Conservation (phyloP, 2,329 filamentous ascomycete species). For the Tricladium varicosporioides region DNA sequence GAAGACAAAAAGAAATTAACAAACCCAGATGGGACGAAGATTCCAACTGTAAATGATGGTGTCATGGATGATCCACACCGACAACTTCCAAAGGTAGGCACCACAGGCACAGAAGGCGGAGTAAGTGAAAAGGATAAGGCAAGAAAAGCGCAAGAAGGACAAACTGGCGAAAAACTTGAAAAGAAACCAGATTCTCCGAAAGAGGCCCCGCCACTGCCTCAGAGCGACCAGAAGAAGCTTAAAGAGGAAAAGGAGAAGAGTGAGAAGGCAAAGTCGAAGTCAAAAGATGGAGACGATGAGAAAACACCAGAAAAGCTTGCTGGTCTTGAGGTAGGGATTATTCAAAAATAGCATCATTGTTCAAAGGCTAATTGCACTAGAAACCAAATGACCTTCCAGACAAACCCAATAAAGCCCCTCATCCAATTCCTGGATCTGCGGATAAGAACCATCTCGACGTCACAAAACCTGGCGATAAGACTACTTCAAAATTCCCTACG, state of each 20-base stretch:
- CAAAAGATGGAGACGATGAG: slow-evolving; percentile 35
- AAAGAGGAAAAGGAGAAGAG: slow-evolving; percentile 38
- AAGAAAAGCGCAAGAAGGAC: slow-evolving; percentile 64
- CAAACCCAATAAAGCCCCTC: slow-evolving; percentile 71
- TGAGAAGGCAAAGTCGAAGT: slow-evolving; percentile 32
- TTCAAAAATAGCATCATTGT: neutral
- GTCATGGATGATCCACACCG: slow-evolving; percentile 91
- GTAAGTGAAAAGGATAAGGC: slow-evolving; percentile 85
- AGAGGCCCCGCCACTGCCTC: slow-evolving; percentile 77
- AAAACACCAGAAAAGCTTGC: slow-evolving; percentile 33
- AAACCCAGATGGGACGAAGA: slow-evolving; percentile 55
- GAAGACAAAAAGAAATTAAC: slow-evolving; percentile 52
- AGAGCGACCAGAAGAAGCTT: slow-evolving; percentile 74
- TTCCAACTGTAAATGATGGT: slow-evolving; percentile 67
- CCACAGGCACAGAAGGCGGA: slow-evolving; percentile 83
- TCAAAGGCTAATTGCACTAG: slow-evolving; percentile 43
- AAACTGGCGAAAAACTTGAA: slow-evolving; percentile 62
- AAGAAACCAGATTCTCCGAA: slow-evolving; percentile 83
- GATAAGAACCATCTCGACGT: slow-evolving; percentile 64
- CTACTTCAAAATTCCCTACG: slow-evolving; percentile 32
- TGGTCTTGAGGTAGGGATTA: slow-evolving; percentile 56
- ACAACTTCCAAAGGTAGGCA: slow-evolving; percentile 75
- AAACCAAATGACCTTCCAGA: slow-evolving; percentile 80
- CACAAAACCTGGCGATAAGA: slow-evolving; percentile 40
- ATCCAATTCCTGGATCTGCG: slow-evolving; percentile 63